Evolutionary conservation across 192 early-diverging fungal species (phyloP), one percentile per base, ranked within the genome.

Genomic region (Physocladia obscura): DNA sequence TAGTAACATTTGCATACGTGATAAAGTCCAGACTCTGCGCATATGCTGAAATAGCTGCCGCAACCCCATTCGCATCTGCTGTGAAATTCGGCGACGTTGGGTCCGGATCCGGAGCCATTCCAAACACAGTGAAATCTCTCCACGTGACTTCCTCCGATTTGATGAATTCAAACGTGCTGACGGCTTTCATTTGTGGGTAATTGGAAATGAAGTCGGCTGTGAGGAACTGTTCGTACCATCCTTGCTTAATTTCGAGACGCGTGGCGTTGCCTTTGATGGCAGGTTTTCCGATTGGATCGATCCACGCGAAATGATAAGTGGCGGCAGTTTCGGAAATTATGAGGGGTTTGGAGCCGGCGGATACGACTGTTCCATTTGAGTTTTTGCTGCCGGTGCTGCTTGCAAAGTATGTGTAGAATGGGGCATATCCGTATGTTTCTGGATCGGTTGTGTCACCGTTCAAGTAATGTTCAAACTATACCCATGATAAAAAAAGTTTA

Each of bases 91-190:
- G n/a, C 13, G 21, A 36, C 26, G 24, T 63, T 26, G 15, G 11
- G 50, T 37, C 17, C 8, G 55, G 44, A 35, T 62, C 40, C 3
- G 44, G 34, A 34, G 22, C 49, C n/a, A 31, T 22, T 0, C 79
- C 79, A 19, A 81, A 29, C 11, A 44, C 38, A 24, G 73, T 71
- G 37, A 81, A 81, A 44, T 81, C 76, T 24, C 79, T 56, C 21
- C 56, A 47, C 21, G 71, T 75, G 2, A 51, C 40, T 70, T 77
- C 73, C 65, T 81, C 76, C 13, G 57, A 35, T 54, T 80, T 80
- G 36, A 56, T 56, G 70, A 76, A 81, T 30, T 78, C 76, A 55
- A 78, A 81, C 26, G 62, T 50, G 48, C 38, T 73, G 35, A 81
- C 69, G 17, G 61, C 68, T 37, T 74, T 75, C 52, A 78, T 24